phyloP scores from a whole-genome alignment of 495 filamentous ascomycete species.

The Hyaloscypha variabilis region DNA sequence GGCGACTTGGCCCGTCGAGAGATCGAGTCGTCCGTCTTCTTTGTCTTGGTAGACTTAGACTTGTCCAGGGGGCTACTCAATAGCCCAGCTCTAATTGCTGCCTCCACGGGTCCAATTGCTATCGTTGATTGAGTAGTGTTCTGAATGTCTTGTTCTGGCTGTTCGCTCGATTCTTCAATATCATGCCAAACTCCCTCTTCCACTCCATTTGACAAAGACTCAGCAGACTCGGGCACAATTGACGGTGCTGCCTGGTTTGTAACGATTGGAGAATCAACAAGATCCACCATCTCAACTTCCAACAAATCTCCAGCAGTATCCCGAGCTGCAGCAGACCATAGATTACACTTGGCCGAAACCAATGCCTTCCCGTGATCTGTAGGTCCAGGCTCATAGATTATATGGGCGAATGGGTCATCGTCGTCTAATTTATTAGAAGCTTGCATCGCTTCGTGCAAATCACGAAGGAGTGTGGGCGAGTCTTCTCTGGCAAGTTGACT shows the following conservation, averaged over 20 bases:
- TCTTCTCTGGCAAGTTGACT: slow-evolving; percentile 84
- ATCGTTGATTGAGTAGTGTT: neutral
- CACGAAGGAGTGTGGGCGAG: slow-evolving; percentile 66
- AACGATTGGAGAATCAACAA: slow-evolving; percentile 47
- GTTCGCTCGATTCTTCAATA: slow-evolving; percentile 40
- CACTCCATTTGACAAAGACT: neutral
- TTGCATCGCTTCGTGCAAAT: slow-evolving; percentile 71
- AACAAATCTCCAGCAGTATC: slow-evolving; percentile 62
- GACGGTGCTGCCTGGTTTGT: neutral
- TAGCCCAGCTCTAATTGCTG: slow-evolving; percentile 7
- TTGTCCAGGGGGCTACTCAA: slow-evolving; percentile 3
- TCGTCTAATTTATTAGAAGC: slow-evolving; percentile 53
- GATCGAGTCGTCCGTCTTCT: too few relatives aligned
- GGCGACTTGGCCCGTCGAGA: neutral
- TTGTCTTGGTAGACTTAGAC: neutral
- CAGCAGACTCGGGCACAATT: neutral
- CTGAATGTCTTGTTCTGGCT: slow-evolving; percentile 14
- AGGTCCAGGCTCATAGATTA: neutral
- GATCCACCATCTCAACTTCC: slow-evolving; percentile 58
- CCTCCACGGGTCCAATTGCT: slow-evolving; percentile 7
- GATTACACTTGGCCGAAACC: slow-evolving; percentile 30
- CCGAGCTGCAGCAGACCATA: slow-evolving; percentile 74
- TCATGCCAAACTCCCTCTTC: slow-evolving; percentile 37
- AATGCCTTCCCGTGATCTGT: slow-evolving; percentile 3
- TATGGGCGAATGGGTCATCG: slow-evolving; percentile 39